phyloP scores from a whole-genome alignment of 108 stramenopile species.

The Cyclostephanos tholiformis region DNA sequence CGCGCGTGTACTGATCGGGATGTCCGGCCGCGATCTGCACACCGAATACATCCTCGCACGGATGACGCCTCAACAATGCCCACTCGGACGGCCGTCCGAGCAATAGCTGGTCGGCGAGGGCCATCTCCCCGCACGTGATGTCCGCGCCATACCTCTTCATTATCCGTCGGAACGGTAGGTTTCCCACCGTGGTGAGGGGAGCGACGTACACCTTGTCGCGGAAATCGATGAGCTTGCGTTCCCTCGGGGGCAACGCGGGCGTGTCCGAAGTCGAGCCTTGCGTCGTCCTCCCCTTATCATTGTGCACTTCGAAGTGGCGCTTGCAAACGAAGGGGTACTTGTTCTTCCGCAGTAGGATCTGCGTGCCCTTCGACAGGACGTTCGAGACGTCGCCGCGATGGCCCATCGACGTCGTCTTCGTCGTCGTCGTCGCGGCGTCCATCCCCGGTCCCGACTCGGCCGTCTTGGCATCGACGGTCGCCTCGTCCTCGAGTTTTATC shows the following conservation, averaged over 20 bases:
- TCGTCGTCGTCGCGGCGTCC: neutral
- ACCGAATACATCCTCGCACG: conserved; percentile 94
- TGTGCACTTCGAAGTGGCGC: conserved; percentile 55
- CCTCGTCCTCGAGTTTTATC: conserved; percentile 20
- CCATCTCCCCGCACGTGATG: conserved; percentile 99
- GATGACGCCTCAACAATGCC: conserved; percentile 94
- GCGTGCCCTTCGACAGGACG: conserved; percentile 61
- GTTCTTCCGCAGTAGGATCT: conserved; percentile 70
- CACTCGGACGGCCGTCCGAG: conserved; percentile 90
- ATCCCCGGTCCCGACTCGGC: neutral
- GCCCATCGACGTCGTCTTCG: conserved; percentile 5
- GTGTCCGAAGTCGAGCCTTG: conserved; percentile 1
- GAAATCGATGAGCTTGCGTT: conserved; percentile 88
- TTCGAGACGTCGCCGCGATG: conserved; percentile 50
- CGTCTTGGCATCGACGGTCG: neutral
- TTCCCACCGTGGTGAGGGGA: conserved; percentile 98
- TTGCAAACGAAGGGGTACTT: conserved; percentile 81
- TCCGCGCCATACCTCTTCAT: conserved; percentile 96
- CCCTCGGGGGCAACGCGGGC: conserved; percentile 61
- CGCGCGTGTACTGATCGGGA: conserved; percentile 87
- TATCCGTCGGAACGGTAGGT: conserved; percentile 96
- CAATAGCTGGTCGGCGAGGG: conserved; percentile 81
- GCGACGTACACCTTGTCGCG: conserved; percentile 97
- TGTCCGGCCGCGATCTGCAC: conserved; percentile 93
- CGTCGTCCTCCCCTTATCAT: conserved; percentile 31